Conservation (phyloP, 441 rosid species). For the Adansonia rubrostipa region DNA sequence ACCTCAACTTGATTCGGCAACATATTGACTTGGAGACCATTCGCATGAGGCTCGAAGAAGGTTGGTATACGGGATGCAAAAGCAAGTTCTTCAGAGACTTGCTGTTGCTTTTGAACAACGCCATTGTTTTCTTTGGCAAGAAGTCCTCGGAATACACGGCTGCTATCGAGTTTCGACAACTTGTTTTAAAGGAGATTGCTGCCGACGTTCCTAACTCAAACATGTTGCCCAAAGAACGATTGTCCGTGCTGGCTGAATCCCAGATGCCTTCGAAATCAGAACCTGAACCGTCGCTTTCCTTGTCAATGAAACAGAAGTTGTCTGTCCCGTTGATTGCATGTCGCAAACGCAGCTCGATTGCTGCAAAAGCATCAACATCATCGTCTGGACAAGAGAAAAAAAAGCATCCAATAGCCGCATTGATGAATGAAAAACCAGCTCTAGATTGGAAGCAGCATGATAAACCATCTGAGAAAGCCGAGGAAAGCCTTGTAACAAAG, state of each 20-base stretch:
- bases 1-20: conserved; percentile 46
- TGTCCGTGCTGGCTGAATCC: conserved; percentile 18
- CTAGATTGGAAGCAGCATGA: conserved; percentile 35
- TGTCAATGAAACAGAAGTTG: conserved; percentile 38
- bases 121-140: conserved; percentile 44
- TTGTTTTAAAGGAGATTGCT: conserved; percentile 45
- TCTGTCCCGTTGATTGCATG: conserved; percentile 48
- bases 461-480: conserved; percentile 31
- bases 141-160: conserved; percentile 41
- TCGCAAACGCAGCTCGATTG: conserved; percentile 52
- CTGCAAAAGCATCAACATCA: conserved; percentile 34
- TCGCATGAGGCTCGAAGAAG: conserved; percentile 44
- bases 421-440: conserved; percentile 37
- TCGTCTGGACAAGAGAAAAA: conserved; percentile 39
- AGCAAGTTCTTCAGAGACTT: conserved; percentile 53
- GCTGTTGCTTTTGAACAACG: conserved; percentile 59
- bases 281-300: conserved; percentile 27
- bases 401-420: conserved; percentile 27
- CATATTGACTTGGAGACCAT: conserved; percentile 57
- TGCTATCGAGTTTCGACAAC: conserved; percentile 46
- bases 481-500: conserved; percentile 32
- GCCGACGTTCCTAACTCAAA: conserved; percentile 28
- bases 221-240: conserved; percentile 32
- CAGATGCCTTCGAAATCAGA: conserved; percentile 27
- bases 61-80: conserved; percentile 44